These are phyloP conservation scores for Pseudogymnoascus sp. DNA, from an alignment of 2,329 filamentous ascomycete species.

Conservation along the genomic window DNA sequence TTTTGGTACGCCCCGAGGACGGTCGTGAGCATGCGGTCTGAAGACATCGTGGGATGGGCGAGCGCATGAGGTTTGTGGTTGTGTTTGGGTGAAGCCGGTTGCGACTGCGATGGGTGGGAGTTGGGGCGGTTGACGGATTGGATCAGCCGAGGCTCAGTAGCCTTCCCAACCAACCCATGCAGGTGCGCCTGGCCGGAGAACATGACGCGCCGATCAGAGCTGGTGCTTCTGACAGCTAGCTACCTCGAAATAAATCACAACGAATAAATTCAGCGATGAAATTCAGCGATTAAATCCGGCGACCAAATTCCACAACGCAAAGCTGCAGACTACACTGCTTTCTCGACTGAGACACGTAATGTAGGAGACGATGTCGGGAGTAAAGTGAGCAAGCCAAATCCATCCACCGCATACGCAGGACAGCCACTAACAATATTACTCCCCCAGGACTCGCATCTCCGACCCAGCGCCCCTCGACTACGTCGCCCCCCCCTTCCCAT, in stretches of 20 bases:
- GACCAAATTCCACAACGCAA: not conserved
- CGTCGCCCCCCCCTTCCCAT: conserved; percentile 53
- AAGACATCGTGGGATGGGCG: conserved; percentile 11
- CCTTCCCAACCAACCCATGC: not conserved
- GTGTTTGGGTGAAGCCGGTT: not conserved
- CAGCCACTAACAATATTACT: not conserved
- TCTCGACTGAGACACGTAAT: not conserved
- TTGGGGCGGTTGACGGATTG: not conserved
- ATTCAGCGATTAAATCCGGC: not conserved
- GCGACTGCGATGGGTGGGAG: not conserved
- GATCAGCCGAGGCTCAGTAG: conserved; percentile 1
- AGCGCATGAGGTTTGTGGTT: not conserved
- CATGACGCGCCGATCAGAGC: not conserved
- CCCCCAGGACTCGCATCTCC: conserved; percentile 18
- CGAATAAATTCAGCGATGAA: not conserved
- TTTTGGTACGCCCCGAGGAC: conserved; percentile 27
- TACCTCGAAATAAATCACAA: not conserved
- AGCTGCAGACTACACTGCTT: not conserved
- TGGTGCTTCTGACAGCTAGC: not conserved
- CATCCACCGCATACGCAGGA: not conserved
- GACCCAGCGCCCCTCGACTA: conserved; percentile 40
- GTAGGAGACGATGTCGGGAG: not conserved
- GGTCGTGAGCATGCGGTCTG: conserved; percentile 26
- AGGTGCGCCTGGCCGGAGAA: not conserved
- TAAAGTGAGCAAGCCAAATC: not conserved